Percentiles rank a stretch among this genome's conserved stretches.
Evolutionary conservation across 2,329 filamentous ascomycete genomes (phyloP).

Genomic region (Exophiala xenobiotica): DNA sequence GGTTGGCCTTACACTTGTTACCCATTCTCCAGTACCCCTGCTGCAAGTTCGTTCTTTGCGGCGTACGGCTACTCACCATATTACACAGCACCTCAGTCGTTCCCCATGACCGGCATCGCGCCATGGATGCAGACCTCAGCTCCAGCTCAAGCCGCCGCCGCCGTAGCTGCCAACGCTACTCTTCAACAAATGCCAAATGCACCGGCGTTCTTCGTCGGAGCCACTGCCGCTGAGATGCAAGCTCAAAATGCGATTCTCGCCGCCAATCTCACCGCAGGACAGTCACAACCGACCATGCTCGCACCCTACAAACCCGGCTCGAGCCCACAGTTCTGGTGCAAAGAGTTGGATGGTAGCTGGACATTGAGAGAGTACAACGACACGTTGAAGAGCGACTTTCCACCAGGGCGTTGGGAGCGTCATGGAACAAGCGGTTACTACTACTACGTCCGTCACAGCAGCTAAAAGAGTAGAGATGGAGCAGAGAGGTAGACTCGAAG

Average conservation of each 20-base stretch:
- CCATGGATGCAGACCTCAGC: conserved; percentile 17
- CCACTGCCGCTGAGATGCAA: conserved; percentile 32
- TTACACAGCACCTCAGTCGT: conserved; percentile 20
- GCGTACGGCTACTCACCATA: conserved; percentile 26
- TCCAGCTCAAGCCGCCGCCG: conserved; percentile 27
- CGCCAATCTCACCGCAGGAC: conserved; percentile 24
- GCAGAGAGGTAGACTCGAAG: background rate
- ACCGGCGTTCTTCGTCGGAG: conserved; percentile 30
- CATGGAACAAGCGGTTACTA: conserved; percentile 29
- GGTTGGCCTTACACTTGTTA: conserved; percentile 30
- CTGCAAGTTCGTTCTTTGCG: conserved; percentile 7
- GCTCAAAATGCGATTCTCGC: conserved; percentile 33
- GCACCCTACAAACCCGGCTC: conserved; percentile 35
- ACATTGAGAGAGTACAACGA: conserved; percentile 34
- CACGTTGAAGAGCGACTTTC: conserved; percentile 26
- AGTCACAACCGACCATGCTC: conserved; percentile 31
- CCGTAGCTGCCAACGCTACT: conserved; percentile 26
- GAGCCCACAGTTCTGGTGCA: conserved; percentile 37
- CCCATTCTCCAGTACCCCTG: conserved; percentile 19
- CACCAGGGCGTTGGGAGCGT: conserved; percentile 29
- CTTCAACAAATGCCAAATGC: conserved; percentile 27
- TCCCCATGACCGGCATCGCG: conserved; percentile 3
- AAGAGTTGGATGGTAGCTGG: conserved; percentile 37
- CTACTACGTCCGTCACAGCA: conserved; percentile 28
- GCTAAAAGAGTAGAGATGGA: conserved; percentile 7